Conservation (phyloP, 441 rosid species). For the Geranium incanum region DNA sequence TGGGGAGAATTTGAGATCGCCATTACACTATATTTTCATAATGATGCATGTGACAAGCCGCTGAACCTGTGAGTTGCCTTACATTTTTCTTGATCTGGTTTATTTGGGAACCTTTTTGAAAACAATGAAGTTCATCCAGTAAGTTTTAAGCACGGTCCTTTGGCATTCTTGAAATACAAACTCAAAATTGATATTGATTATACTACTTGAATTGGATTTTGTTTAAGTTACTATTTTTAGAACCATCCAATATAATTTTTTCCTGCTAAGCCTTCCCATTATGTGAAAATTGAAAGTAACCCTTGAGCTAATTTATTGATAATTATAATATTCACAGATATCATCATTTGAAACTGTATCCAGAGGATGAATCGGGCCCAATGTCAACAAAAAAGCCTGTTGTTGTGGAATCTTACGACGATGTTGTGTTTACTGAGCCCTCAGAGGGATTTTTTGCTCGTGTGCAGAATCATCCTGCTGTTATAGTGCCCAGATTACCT, state of each 20-base stretch:
- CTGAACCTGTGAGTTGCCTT: slow-evolving; percentile 41
- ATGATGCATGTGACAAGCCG: slow-evolving; percentile 49
- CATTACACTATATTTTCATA: slow-evolving; percentile 43
- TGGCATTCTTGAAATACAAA: background rate
- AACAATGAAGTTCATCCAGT: background rate
- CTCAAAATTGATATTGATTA: background rate
- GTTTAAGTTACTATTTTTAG: background rate
- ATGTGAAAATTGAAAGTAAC: background rate
- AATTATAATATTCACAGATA: slow-evolving; percentile 26
- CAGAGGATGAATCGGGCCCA: slow-evolving; percentile 46
- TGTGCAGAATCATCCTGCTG: slow-evolving; percentile 47
- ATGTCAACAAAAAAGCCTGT: slow-evolving; percentile 51
- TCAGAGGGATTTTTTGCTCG: slow-evolving; percentile 43
- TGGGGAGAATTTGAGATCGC: slow-evolving; percentile 66
- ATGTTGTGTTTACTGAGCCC: slow-evolving; percentile 50
- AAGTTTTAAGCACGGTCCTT: slow-evolving; percentile 12
- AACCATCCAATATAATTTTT: background rate
- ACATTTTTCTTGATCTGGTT: slow-evolving; percentile 6
- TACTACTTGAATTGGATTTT: background rate
- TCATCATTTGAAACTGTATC: slow-evolving; percentile 48
- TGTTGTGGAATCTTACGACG: slow-evolving; percentile 45
- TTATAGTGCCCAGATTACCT: slow-evolving; percentile 48
- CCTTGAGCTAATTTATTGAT: background rate
- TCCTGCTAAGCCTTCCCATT: background rate
- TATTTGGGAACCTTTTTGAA: slow-evolving; percentile 10